Conservation (phyloP, 768 basidiomycete species). For the Hypholoma sublateritium region DNA sequence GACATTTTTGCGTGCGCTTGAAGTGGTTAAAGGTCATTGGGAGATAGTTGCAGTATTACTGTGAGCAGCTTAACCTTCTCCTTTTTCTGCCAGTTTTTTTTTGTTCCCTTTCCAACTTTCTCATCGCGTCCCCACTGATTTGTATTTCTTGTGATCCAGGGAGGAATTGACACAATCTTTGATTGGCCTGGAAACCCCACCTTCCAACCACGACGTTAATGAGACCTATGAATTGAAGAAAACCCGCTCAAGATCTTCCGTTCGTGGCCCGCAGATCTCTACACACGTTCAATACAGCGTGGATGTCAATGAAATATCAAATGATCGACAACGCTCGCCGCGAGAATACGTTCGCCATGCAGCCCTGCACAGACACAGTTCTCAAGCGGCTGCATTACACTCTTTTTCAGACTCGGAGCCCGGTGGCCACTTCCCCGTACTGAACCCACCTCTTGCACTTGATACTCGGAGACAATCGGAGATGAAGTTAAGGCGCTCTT, state of each 20-base stretch:
- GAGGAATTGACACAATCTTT: background rate
- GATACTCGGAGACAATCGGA: background rate
- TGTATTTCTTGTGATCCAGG: background rate
- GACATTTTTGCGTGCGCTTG: constrained; percentile 43
- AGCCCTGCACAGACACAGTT: background rate
- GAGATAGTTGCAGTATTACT: constrained; percentile 12
- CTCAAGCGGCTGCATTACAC: background rate
- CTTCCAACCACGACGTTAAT: background rate
- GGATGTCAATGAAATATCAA: background rate
- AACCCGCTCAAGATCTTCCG: background rate
- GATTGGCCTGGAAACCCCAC: background rate
- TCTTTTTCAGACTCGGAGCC: background rate
- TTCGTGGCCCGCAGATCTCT: background rate
- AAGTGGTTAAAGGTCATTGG: constrained; percentile 35
- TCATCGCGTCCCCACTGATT: background rate
- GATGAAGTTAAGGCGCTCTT: background rate
- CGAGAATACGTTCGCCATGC: background rate
- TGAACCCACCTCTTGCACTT: background rate
- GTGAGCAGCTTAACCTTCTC: constrained; percentile 6
- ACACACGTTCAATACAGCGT: background rate
- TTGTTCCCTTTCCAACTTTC: background rate
- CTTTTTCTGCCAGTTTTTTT: background rate
- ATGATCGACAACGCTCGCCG: background rate
- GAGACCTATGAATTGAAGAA: background rate
- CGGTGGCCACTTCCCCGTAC: background rate